Percentiles rank a stretch among this genome's conserved stretches.
phyloP scores from a whole-genome alignment of 495 filamentous ascomycete species.

The Tuber calosporum region DNA sequence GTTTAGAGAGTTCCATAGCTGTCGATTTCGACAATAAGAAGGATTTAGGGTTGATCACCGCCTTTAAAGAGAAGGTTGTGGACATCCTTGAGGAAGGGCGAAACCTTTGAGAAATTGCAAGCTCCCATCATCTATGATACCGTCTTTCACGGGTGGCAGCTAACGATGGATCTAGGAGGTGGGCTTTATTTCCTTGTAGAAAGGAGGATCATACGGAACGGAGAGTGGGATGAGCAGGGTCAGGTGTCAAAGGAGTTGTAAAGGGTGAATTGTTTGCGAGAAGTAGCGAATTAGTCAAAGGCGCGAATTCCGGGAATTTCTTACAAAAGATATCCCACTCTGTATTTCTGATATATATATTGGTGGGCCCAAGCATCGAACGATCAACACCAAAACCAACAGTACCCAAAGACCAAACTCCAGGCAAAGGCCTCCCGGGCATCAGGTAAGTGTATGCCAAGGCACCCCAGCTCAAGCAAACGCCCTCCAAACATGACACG shows the following conservation, averaged over 20 bases:
- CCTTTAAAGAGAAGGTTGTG: constrained; percentile 24
- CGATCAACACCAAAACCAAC: too few relatives aligned
- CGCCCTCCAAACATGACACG: neutral
- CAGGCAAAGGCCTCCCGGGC: neutral
- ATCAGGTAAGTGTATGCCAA: neutral
- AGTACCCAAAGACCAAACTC: neutral
- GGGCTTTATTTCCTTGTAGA: neutral
- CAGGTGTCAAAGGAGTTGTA: neutral
- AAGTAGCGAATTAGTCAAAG: neutral
- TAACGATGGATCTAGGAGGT: neutral
- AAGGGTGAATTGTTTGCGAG: neutral
- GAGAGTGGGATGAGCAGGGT: neutral
- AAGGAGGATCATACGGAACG: neutral
- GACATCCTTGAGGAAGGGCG: constrained; percentile 13
- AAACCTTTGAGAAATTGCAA: constrained; percentile 2
- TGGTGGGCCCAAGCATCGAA: neutral
- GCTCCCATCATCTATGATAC: neutral
- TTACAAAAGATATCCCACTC: neutral
- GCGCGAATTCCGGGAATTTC: neutral
- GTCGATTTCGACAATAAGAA: constrained; percentile 12
- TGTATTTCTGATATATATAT: neutral
- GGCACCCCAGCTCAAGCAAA: neutral
- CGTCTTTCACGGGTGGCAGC: neutral
- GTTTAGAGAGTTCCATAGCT: constrained; percentile 4
- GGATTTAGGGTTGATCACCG: constrained; percentile 19